Evolutionary conservation across 345 rosid genomes (phyloP).

Genomic region (Isatis tinctoria): DNA sequence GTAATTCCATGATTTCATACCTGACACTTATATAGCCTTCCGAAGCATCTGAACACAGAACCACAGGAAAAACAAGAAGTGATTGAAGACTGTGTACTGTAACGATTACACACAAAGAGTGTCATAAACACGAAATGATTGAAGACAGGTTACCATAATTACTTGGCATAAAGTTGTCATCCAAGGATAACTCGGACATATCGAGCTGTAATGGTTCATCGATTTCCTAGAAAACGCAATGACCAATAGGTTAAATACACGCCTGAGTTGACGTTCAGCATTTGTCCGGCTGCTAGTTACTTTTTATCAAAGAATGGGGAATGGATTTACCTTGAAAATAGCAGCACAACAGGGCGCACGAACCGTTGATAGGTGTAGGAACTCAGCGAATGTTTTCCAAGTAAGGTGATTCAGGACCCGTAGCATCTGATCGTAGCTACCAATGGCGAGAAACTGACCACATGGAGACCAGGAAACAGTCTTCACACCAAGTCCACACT

Average conservation of each 20-base stretch:
- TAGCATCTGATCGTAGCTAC: slow-evolving; percentile 95
- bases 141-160: slow-evolving; percentile 49
- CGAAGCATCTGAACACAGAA: slow-evolving; percentile 42
- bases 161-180: slow-evolving; percentile 67
- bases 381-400: slow-evolving; percentile 98
- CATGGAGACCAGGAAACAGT: slow-evolving; percentile 95
- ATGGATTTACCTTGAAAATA: slow-evolving; percentile 61
- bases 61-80: background rate
- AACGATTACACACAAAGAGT: background rate
- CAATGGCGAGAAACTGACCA: slow-evolving; percentile 92
- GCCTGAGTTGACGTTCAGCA: background rate
- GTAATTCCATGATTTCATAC: slow-evolving; percentile 78
- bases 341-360: slow-evolving; percentile 88
- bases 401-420: slow-evolving; percentile 85
- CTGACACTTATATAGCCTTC: slow-evolving; percentile 75
- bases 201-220: slow-evolving; percentile 85
- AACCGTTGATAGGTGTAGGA: slow-evolving; percentile 76
- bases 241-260: slow-evolving; percentile 9
- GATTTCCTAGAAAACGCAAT: slow-evolving; percentile 52
- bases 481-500: slow-evolving; percentile 95
- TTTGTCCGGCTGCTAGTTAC: background rate
- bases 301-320: background rate
- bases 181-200: slow-evolving; percentile 71
- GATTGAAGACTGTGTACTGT: background rate
- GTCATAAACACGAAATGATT: background rate